Evolutionary conservation across 257 asterid genomes (phyloP), one percentile per base, ranked within the genome.

Genomic region (Ajuga chamaepitys): DNA sequence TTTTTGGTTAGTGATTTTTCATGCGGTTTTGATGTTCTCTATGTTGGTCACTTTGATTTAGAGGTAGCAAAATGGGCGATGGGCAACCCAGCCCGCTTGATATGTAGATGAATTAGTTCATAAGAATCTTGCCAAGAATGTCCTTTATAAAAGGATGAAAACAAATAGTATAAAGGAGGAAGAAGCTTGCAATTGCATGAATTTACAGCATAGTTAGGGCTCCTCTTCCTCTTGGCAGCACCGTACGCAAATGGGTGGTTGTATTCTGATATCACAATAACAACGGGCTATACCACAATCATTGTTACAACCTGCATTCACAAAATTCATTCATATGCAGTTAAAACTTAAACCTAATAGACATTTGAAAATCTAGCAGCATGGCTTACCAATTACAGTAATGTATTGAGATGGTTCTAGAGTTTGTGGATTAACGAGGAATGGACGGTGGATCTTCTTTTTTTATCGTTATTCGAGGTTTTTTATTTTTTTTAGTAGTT

Each of bases 221-320:
- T 74, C 73, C 44, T 70, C 85, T 51, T 74, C 73, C 44, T 70
- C 85, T 51, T 66, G 9, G 71, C 85, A 80, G 75, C 85, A 80
- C 60, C 44, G 77, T 20, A 71, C 56, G 55, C 87, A 82, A 51
- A 78, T 2, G 10, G 87, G 84, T 32, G 87, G 84, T 51, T 73
- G 80, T 56, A 2, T 53, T 35, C 78, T 73, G 47, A 82, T 78
- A 34, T 82, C 78, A 18, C 87, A 82, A 8, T 82, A 82, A 66
- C 87, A 78, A 74, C 87, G 78, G 11, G 87, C 87, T 64, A 73
- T 50, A 20, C 75, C 84, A 21, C 87, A 81, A 59, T 78, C 71
- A 57, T 35, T 76, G 54, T 24, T 75, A 50, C 87, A 81, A 32
- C 87, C 86, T 81, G 74, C 70, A 41, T 16, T 9, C 25, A 50